Evolutionary conservation across 2,329 filamentous ascomycete genomes (phyloP).

Genomic region (Magnaporthiopsis incrustans): DNA sequence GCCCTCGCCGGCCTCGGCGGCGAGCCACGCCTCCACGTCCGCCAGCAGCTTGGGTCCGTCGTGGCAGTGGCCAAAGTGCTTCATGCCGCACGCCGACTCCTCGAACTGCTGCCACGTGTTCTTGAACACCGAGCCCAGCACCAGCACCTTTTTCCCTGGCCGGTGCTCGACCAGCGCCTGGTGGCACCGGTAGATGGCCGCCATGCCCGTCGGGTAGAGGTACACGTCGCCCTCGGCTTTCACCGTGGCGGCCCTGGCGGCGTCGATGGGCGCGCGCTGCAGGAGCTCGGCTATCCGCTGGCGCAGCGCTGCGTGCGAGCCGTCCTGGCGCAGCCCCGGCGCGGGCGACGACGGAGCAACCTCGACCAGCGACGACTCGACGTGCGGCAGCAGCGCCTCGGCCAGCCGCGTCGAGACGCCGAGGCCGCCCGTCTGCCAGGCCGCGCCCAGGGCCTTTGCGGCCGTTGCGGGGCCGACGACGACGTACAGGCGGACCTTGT

Average conservation of each 20-base stretch:
- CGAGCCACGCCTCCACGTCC: slow-evolving; percentile 36
- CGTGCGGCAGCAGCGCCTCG: slow-evolving; percentile 31
- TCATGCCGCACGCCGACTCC: slow-evolving; percentile 31
- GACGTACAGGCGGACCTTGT: slow-evolving; percentile 31
- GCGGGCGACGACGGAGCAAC: slow-evolving; percentile 16
- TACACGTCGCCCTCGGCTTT: slow-evolving; percentile 34
- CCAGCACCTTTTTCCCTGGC: slow-evolving; percentile 25
- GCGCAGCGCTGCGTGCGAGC: slow-evolving; percentile 29
- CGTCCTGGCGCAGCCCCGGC: slow-evolving; percentile 29
- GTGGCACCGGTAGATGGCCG: slow-evolving; percentile 36
- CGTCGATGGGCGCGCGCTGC: slow-evolving; percentile 29
- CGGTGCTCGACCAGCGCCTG: slow-evolving; percentile 27
- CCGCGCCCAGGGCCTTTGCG: slow-evolving; percentile 27
- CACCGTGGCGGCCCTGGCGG: slow-evolving; percentile 15
- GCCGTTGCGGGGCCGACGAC: slow-evolving; percentile 30
- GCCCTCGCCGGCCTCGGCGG: slow-evolving; percentile 28
- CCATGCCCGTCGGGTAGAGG: slow-evolving; percentile 48
- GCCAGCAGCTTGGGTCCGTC: slow-evolving; percentile 28
- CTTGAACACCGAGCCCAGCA: slow-evolving; percentile 45
- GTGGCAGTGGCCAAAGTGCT: slow-evolving; percentile 37
- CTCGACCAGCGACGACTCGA: slow-evolving; percentile 23
- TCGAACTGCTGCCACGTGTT: slow-evolving; percentile 40
- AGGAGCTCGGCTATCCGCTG: slow-evolving; percentile 33
- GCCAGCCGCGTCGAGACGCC: slow-evolving; percentile 38
- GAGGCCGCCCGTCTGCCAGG: slow-evolving; percentile 38